Percentiles rank a stretch among this genome's conserved stretches.
These are phyloP conservation scores for Rhodotorula sphaerocarpa DNA, from an alignment of 768 basidiomycete genomes.

Conservation along the genomic window DNA sequence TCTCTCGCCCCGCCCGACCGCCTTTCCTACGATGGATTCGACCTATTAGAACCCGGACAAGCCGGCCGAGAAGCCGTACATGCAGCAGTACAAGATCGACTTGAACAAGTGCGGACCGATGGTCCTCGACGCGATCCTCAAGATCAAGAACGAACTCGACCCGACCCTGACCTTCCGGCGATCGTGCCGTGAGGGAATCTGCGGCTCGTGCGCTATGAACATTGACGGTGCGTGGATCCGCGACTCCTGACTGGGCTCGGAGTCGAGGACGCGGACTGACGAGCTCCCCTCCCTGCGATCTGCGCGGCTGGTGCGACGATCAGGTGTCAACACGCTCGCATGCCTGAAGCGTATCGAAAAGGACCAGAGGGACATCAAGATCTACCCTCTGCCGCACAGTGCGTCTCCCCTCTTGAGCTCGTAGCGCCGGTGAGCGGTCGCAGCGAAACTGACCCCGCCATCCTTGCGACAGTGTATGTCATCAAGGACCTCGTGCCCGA, in stretches of 20 bases:
- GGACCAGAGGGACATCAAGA: conserved; percentile 67
- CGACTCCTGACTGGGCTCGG: not conserved
- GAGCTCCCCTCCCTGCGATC: too few species aligned
- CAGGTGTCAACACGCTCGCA: conserved; percentile 74
- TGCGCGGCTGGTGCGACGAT: too few species aligned
- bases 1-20: too few species aligned
- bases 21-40: too few species aligned
- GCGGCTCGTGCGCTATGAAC: conserved; percentile 98
- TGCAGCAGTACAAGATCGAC: conserved; percentile 87
- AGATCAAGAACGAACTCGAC: conserved; percentile 98
- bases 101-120: conserved; percentile 92
- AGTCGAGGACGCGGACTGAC: too few species aligned
- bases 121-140: conserved; percentile 89
- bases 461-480: conserved; percentile 67
- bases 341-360: conserved; percentile 94
- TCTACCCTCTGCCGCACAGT: conserved; percentile 98
- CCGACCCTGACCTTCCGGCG: conserved; percentile 93
- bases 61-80: conserved; percentile 76
- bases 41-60: conserved; percentile 95
- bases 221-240: conserved; percentile 63
- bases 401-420: not conserved
- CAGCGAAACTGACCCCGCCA: not conserved
- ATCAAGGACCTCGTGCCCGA: conserved; percentile 92
- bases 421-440: not conserved
- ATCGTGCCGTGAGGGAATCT: conserved; percentile 89